Percentiles rank a stretch among this genome's conserved stretches.
Conservation (phyloP, 306 rosid genomes). For the Mimosa bimucronata region DNA sequence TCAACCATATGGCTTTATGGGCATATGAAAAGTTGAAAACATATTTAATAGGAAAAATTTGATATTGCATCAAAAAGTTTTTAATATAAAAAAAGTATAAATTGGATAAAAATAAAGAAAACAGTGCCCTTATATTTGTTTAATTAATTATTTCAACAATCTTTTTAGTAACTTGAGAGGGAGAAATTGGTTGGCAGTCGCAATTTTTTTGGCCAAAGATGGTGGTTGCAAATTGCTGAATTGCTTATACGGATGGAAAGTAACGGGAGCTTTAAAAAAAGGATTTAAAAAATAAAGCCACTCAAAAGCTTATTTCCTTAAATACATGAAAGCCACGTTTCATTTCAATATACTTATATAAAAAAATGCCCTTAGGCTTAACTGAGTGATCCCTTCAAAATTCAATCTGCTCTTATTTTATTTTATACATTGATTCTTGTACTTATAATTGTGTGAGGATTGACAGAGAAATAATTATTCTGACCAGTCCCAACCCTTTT, state of each 20-base stretch:
- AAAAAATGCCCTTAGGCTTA: background rate
- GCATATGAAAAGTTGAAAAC: too few species aligned
- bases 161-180: background rate
- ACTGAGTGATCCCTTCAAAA: background rate
- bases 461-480: background rate
- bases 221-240: background rate
- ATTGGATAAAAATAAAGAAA: too few species aligned
- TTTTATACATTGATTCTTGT: background rate
- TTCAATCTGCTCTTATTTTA: background rate
- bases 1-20: too few species aligned
- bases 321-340: background rate
- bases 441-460: background rate
- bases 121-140: background rate
- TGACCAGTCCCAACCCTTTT: background rate
- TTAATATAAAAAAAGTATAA: too few species aligned
- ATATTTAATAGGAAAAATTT: too few species aligned
- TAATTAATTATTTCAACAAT: background rate
- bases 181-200: constrained; percentile 5
- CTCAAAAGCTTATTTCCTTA: background rate
- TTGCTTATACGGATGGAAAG: background rate
- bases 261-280: background rate
- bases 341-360: too few species aligned
- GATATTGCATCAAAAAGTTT: too few species aligned
- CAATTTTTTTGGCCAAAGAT: too few species aligned
- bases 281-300: background rate